phyloP scores from a whole-genome alignment of 305 asterid species.

The Fraxinus ornus region DNA sequence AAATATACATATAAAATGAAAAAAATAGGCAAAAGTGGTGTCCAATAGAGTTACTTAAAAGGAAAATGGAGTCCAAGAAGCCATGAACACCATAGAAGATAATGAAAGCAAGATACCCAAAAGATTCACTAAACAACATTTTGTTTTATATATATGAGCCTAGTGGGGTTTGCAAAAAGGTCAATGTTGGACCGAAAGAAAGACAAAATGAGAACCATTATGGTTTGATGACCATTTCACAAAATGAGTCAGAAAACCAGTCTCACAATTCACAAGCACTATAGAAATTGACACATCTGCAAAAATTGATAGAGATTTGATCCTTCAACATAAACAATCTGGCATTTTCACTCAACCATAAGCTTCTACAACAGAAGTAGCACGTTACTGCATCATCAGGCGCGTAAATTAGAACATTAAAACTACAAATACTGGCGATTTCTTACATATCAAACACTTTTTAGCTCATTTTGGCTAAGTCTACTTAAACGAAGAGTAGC shows the following conservation, averaged over 20 bases:
- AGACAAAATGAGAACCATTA: background rate
- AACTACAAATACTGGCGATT: background rate
- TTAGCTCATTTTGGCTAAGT: background rate
- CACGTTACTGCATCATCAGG: background rate
- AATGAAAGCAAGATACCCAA: constrained; percentile 11
- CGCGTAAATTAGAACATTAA: background rate
- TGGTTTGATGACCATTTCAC: constrained; percentile 21
- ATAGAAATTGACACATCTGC: background rate
- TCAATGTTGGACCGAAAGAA: constrained; percentile 18
- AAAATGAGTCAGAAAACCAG: background rate
- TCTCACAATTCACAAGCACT: background rate
- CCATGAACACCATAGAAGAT: constrained; percentile 22
- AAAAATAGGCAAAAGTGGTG: constrained; percentile 27
- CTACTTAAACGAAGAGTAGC: background rate
- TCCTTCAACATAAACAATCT: background rate
- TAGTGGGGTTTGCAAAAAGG: constrained; percentile 14
- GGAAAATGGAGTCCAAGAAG: constrained; percentile 23
- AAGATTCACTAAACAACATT: constrained; percentile 8
- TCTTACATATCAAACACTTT: background rate
- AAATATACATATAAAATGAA: background rate
- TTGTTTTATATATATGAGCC: background rate
- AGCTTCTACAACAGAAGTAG: background rate
- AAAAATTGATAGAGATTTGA: background rate
- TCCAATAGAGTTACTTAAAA: constrained; percentile 18
- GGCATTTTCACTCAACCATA: background rate